Base-by-base conservation (phyloP, 495 filamentous ascomycete genomes). In the Paragyromitra xinjiangensis region DNA sequence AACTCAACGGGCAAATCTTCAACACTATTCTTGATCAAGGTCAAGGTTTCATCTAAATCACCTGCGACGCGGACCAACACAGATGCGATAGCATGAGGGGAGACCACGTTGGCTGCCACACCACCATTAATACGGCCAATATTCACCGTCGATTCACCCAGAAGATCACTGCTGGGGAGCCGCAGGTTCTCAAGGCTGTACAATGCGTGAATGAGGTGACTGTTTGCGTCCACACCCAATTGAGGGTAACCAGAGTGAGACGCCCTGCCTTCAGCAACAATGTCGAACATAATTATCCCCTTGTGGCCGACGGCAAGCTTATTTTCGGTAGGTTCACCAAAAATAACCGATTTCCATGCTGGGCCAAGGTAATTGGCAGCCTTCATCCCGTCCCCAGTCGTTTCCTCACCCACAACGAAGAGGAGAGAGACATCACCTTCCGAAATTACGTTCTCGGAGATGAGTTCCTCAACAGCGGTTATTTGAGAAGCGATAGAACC, bases 221-320 rank as follows among this genome's bases (percentile, higher is more conserved):
- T 91, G 62, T 92, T 93, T 6, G 95, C 95, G 76, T 88, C 93
- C 73, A 89, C 87, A 2, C 94, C 94, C 12, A 95, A 85, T 89
- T 90, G 91, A 0, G 95, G 95, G 80, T 98, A 98, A 11, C 95
- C 95, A 7, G 90, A 92, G 84, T 98, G 95, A 6, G 91, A 93
- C 0, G 94, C 93, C 74, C 90, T 91, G 40, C 95, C 95, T 58
- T 87, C 85, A 0, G 91, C 91, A 29, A 84, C 84, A 53, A 98
- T 71, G 6, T 86, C 84, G 77, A 93, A 90, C 9, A 84, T 84
- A 3, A 92, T 80, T 78, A 91, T 91, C 3, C 95, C 95, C 82
- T 98, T 98, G 85, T 98, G 95, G 0, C 95, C 95, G 45, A 91
- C 88, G 0, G 93, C 94, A 37, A 98, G 91, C 82, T 91, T 91